Percentiles rank a stretch among this genome's conserved stretches.
These are phyloP conservation scores for thale cress (Arabidopsis thaliana) DNA, from an alignment of 345 rosid genomes.

Conservation along the genomic window TAIR10.1 NC_003070.9:24765001-24765500, in stretches of 20 bases:
- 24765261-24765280: slow-evolving; percentile 34
- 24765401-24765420: slow-evolving; percentile 1
- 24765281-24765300: slow-evolving; percentile 6
- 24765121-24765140: slow-evolving; percentile 4
- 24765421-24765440: not conserved
- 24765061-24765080: slow-evolving; percentile 41
- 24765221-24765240: not conserved
- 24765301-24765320: not conserved
- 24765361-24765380: slow-evolving; percentile 37
- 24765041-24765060: slow-evolving; percentile 15
- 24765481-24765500: too few species aligned
- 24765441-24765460: not conserved
- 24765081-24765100: slow-evolving; percentile 37
- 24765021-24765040: slow-evolving; percentile 3
- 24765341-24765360: slow-evolving; percentile 42
- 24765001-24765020: slow-evolving; percentile 29
- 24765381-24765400: slow-evolving; percentile 32
- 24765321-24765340: not conserved
- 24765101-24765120: slow-evolving; percentile 6
- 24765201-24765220: slow-evolving; percentile 18
- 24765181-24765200: slow-evolving; percentile 23
- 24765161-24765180: not conserved
- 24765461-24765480: too few species aligned
- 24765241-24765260: slow-evolving; percentile 37
- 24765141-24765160: slow-evolving; percentile 5